A percentile compares a stretch with the other conserved stretches of the same genome.
Evolutionary conservation across 2,329 filamentous ascomycete species (phyloP).

Genomic region (Mycosphaerella arachidis): DNA sequence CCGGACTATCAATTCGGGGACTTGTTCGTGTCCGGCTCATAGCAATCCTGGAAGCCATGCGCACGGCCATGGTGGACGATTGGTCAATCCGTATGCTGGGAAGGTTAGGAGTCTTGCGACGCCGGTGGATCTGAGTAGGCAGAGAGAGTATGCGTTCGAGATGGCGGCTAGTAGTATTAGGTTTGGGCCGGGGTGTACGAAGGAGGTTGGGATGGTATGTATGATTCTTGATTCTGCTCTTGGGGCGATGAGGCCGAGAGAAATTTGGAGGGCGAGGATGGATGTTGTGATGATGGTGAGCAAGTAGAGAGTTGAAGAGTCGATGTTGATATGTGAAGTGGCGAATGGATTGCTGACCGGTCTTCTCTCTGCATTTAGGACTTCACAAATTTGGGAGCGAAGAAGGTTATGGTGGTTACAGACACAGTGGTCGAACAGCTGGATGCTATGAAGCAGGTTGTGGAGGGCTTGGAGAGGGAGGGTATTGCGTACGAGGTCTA

Average conservation of each 20-base stretch:
- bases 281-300: background rate
- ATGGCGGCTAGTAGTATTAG: slow-evolving; percentile 95
- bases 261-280: background rate
- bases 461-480: slow-evolving; percentile 72
- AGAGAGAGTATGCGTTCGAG: slow-evolving; percentile 97
- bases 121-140: slow-evolving; percentile 63
- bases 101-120: slow-evolving; percentile 62
- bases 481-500: slow-evolving; percentile 78
- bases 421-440: slow-evolving; percentile 76
- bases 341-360: background rate
- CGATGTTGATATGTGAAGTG: background rate
- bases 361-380: slow-evolving; percentile 43
- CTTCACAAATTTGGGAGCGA: slow-evolving; percentile 81
- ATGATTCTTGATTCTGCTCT: background rate
- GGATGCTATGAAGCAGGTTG: slow-evolving; percentile 83
- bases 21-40: slow-evolving; percentile 83
- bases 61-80: slow-evolving; percentile 46
- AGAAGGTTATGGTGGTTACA: slow-evolving; percentile 87
- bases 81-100: slow-evolving; percentile 46
- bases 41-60: slow-evolving; percentile 73
- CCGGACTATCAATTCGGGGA: slow-evolving; percentile 83
- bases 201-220: slow-evolving; percentile 76
- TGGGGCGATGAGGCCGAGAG: background rate
- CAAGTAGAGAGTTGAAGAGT: background rate
- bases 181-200: slow-evolving; percentile 87